phyloP scores from a whole-genome alignment of 306 rosid species.

The Cicer yamashitae region DNA sequence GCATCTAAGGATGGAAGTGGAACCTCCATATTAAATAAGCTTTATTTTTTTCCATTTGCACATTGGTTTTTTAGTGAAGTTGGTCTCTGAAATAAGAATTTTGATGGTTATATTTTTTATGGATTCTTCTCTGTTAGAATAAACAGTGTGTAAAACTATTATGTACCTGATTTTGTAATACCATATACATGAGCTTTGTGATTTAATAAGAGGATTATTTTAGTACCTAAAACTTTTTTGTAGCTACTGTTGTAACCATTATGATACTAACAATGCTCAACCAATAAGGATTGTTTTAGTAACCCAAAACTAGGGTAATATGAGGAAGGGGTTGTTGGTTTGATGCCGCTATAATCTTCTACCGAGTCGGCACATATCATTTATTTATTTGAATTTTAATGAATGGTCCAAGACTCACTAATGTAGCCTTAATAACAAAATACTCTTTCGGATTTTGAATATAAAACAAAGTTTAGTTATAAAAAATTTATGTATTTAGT shows the following conservation, averaged over 20 bases:
- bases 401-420: too few species aligned
- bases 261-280: background rate
- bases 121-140: background rate
- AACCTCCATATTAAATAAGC: background rate
- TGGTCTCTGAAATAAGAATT: background rate
- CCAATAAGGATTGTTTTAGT: background rate
- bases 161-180: background rate
- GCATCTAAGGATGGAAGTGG: too few species aligned
- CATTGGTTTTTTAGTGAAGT: constrained; percentile 7
- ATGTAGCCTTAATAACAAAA: too few species aligned
- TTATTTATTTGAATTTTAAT: too few species aligned
- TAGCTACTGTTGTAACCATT: background rate
- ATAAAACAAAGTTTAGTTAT: too few species aligned
- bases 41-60: background rate
- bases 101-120: background rate
- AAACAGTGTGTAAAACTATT: background rate
- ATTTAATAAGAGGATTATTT: background rate
- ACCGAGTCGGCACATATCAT: too few species aligned
- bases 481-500: too few species aligned
- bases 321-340: too few species aligned
- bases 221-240: background rate
- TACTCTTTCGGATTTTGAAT: too few species aligned
- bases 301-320: background rate
- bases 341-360: too few species aligned
- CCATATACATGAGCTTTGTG: background rate